Evolutionary conservation across 768 basidiomycete species (phyloP).

Genomic region (Agrocybe praecox): DNA sequence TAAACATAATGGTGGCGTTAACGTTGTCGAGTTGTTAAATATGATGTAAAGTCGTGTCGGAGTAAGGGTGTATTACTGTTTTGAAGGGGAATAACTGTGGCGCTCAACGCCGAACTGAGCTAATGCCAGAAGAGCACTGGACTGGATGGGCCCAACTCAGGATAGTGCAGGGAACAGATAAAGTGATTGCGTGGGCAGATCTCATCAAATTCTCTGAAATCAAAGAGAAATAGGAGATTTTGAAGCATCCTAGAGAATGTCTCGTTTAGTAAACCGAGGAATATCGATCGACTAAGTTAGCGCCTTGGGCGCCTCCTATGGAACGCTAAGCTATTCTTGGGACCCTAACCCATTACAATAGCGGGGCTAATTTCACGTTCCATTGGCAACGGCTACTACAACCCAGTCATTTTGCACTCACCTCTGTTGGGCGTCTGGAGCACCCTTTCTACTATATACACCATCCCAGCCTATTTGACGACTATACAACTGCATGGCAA

Average conservation of each 20-base stretch:
- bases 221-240: not conserved
- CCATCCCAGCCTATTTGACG: constrained; percentile 1
- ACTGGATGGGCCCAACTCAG: too few relatives aligned
- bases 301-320: too few relatives aligned
- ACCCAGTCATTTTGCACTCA: not conserved
- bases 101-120: too few relatives aligned
- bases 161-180: too few relatives aligned
- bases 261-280: not conserved
- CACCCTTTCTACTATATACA: not conserved
- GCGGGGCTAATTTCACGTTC: not conserved
- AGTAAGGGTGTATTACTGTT: too few relatives aligned
- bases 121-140: too few relatives aligned
- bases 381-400: not conserved
- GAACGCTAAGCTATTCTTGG: too few relatives aligned
- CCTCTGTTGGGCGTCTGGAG: not conserved
- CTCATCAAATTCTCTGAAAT: too few relatives aligned
- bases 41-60: too few relatives aligned
- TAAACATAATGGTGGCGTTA: not conserved
- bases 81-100: too few relatives aligned
- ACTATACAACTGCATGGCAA: constrained; percentile 30
- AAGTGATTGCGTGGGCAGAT: too few relatives aligned
- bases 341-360: not conserved
- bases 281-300: not conserved
- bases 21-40: too few relatives aligned
- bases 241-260: not conserved